phyloP scores from a whole-genome alignment of 495 filamentous ascomycete genomes.

The Podospora comata region DNA sequence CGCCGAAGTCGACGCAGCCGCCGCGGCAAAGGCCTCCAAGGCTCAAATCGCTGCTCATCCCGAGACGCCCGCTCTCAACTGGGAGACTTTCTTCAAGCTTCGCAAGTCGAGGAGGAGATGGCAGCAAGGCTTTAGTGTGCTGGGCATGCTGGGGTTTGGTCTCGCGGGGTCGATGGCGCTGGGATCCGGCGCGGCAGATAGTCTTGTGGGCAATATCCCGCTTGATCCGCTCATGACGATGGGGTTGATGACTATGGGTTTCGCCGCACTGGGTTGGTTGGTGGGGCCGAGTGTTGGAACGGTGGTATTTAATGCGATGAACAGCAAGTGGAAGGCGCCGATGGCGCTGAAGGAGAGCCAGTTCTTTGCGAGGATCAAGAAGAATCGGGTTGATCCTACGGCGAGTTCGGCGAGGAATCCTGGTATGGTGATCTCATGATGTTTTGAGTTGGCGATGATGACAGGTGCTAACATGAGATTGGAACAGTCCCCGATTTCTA shows the following conservation, averaged over 20 bases:
- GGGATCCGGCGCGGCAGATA: conserved; percentile 62
- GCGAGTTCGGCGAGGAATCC: conserved; percentile 53
- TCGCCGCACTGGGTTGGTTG: conserved; percentile 78
- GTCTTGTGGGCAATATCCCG: conserved; percentile 60
- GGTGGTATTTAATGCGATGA: conserved; percentile 65
- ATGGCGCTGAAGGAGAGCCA: conserved; percentile 85
- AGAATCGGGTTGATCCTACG: conserved; percentile 81
- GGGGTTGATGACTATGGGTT: conserved; percentile 69
- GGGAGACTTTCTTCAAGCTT: conserved; percentile 91
- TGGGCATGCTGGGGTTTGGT: conserved; percentile 58
- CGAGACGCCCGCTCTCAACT: conserved; percentile 56
- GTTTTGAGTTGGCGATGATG: neutral
- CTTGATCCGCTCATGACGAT: conserved; percentile 85
- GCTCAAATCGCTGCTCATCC: conserved; percentile 26
- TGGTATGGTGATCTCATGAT: conserved; percentile 42
- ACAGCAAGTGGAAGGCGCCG: conserved; percentile 60
- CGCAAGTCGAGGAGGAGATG: conserved; percentile 79
- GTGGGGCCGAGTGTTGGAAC: conserved; percentile 76
- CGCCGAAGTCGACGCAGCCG: conserved; percentile 28
- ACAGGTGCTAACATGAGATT: conserved; percentile 4
- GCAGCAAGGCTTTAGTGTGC: conserved; percentile 70
- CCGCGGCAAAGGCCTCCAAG: conserved; percentile 23
- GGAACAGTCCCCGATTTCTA: conserved; percentile 60
- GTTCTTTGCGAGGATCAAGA: conserved; percentile 84
- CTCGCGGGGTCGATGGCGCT: conserved; percentile 61